phyloP scores from a whole-genome alignment of 176 grass and related monocot species.

The Oryza australiensis region DNA sequence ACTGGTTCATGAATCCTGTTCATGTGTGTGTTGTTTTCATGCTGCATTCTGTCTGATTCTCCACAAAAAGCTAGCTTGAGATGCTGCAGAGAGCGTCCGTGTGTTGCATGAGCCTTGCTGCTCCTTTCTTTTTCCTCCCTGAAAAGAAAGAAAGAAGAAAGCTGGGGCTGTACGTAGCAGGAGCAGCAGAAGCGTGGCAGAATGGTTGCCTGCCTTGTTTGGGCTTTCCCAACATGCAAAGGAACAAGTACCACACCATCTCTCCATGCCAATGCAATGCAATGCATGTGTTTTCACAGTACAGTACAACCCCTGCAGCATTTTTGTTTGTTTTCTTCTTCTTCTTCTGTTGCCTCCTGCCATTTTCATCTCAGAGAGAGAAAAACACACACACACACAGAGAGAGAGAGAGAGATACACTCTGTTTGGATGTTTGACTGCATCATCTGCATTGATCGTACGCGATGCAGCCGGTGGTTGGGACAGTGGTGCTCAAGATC shows the following conservation, averaged over 20 bases:
- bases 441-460: neutral
- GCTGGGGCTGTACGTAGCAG: neutral
- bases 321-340: neutral
- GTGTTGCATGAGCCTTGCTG: too few species aligned
- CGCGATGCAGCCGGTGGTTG: slow-evolving; percentile 37
- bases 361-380: neutral
- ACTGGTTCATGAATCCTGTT: too few species aligned
- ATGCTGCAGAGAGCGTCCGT: too few species aligned
- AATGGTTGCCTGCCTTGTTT: neutral
- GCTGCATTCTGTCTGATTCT: too few species aligned
- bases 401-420: neutral
- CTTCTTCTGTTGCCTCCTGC: neutral
- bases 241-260: too few species aligned
- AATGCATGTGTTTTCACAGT: neutral
- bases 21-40: too few species aligned
- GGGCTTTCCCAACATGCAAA: neutral
- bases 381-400: neutral
- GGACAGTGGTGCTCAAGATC: slow-evolving; percentile 74
- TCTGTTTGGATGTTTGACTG: neutral
- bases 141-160: neutral
- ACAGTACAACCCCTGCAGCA: too few species aligned
- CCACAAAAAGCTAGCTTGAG: too few species aligned
- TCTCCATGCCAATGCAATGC: too few species aligned
- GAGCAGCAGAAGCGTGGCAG: neutral
- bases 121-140: neutral